phyloP scores from a whole-genome alignment of 768 basidiomycete genomes.

The Amanita muscaria region DNA sequence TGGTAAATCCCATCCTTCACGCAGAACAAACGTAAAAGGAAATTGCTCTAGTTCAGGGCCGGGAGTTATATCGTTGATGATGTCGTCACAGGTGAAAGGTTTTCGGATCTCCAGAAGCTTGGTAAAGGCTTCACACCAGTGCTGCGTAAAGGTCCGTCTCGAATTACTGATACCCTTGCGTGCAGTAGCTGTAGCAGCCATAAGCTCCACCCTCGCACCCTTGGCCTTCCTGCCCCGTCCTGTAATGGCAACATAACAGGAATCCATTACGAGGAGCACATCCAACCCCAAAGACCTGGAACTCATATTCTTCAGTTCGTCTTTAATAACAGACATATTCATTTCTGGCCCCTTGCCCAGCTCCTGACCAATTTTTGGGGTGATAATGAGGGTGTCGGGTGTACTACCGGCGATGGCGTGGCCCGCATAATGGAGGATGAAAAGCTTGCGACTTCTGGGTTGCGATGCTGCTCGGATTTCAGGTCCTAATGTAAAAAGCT shows the following conservation, averaged over 20 bases:
- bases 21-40: conserved; percentile 10
- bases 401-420: conserved; percentile 10
- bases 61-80: conserved; percentile 5
- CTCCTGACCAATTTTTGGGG: conserved; percentile 10
- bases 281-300: conserved; percentile 10
- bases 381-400: conserved; percentile 9
- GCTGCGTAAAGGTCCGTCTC: conserved; percentile 11
- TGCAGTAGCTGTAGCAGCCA: conserved; percentile 14
- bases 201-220: conserved; percentile 13
- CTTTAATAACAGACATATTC: conserved; percentile 6
- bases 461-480: conserved; percentile 6
- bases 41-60: conserved; percentile 9
- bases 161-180: conserved; percentile 13
- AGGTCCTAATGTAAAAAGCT: conserved; percentile 6
- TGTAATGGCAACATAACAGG: conserved; percentile 12
- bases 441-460: conserved; percentile 9
- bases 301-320: conserved; percentile 5
- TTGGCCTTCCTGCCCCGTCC: conserved; percentile 11
- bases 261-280: conserved; percentile 11
- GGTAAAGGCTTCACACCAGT: conserved; percentile 14
- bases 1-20: conserved; percentile 11
- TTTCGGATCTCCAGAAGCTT: conserved; percentile 11
- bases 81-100: too few species aligned
- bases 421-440: conserved; percentile 11
- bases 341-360: conserved; percentile 7